These are phyloP conservation scores for Colletotrichum sp. DNA, from an alignment of 2,329 filamentous ascomycete genomes.

Conservation along the genomic window DNA sequence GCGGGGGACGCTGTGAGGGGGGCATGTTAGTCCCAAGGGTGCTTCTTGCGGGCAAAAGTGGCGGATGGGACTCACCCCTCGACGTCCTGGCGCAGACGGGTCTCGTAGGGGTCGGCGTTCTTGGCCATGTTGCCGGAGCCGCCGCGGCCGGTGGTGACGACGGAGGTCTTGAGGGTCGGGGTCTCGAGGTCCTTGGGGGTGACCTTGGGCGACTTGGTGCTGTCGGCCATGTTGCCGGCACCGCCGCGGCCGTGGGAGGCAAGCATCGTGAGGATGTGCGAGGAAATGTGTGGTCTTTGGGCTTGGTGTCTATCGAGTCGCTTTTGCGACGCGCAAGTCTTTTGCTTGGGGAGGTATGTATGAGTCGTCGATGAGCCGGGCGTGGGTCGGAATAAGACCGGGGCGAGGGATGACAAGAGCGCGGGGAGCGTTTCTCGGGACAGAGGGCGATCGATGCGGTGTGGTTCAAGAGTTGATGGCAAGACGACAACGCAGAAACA, in stretches of 20 bases:
- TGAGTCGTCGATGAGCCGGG: neutral
- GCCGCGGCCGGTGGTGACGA: slow-evolving; percentile 89
- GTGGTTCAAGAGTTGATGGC: neutral
- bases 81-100: slow-evolving; percentile 84
- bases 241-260: slow-evolving; percentile 79
- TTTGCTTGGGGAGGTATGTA: neutral
- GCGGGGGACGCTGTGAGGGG: slow-evolving; percentile 51
- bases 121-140: slow-evolving; percentile 87
- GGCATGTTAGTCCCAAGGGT: slow-evolving; percentile 16
- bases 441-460: neutral
- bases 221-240: slow-evolving; percentile 74
- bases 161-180: slow-evolving; percentile 80
- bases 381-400: neutral
- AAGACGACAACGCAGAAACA: neutral
- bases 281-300: neutral
- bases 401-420: neutral
- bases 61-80: slow-evolving; percentile 59
- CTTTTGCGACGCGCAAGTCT: neutral
- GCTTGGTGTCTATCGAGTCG: neutral
- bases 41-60: neutral
- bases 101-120: slow-evolving; percentile 73
- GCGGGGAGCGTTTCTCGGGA: neutral
- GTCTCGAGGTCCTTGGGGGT: slow-evolving; percentile 74
- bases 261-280: slow-evolving; percentile 39
- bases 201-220: slow-evolving; percentile 50